Conservation (phyloP, 176 grass and related monocot species). For the Hordeum marinum region DNA sequence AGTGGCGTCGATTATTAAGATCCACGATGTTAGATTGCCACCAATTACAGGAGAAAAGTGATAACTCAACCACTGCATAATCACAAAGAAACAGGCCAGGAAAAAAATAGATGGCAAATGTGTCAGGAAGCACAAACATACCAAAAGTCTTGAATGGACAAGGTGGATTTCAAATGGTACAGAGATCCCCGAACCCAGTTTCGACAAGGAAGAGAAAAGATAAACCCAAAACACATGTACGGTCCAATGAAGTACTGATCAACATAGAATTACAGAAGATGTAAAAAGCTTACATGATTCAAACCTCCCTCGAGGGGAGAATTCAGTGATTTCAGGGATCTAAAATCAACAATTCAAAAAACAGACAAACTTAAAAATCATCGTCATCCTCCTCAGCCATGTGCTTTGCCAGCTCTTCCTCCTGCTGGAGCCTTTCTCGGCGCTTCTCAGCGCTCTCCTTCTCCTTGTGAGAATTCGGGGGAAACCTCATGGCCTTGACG, state of each 20-base stretch:
- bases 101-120: background rate
- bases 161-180: background rate
- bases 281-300: background rate
- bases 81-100: background rate
- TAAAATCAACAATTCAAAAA: conserved; percentile 10
- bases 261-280: background rate
- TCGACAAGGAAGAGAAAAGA: background rate
- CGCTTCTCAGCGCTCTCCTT: conserved; percentile 89
- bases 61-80: background rate
- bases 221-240: background rate
- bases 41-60: background rate
- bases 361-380: conserved; percentile 44
- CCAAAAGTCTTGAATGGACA: background rate
- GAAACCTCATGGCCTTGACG: conserved; percentile 68
- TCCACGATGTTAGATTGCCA: too few species aligned
- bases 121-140: background rate
- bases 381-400: conserved; percentile 89
- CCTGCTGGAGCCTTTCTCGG: conserved; percentile 71
- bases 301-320: background rate
- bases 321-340: background rate
- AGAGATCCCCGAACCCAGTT: background rate
- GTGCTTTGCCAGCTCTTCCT: conserved; percentile 89
- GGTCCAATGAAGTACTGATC: conserved; percentile 6
- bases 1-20: background rate
- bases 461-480: conserved; percentile 82